Base-by-base conservation (phyloP, 2,329 filamentous ascomycete genomes). In the Ampelomyces quisqualis region DNA sequence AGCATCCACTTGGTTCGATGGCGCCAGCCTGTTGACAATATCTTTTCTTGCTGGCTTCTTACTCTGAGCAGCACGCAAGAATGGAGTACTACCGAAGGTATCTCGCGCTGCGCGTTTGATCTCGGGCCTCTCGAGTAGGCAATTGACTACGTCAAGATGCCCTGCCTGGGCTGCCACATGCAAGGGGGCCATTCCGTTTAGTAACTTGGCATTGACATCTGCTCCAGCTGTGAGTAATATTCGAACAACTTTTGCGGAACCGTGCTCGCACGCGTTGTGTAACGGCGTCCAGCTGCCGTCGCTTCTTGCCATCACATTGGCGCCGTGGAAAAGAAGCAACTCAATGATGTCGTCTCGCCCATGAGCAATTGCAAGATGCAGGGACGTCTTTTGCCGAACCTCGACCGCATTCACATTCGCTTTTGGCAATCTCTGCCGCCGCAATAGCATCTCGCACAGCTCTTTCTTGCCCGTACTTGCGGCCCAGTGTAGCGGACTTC, bases 401-500 rank as follows among this genome's bases (percentile, higher is more conserved):
- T 70, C 66, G 3, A 57, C 47, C 4, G 66, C 62, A 27, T 66
- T 62, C 9, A 68, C 58, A 32, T 66, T 58, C 5, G 64, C 57
- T 28, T 58, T 54, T 8, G 57, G 63, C 0, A 38, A 26, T 19
- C 42, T 53, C 1, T 53, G 36, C 31, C 64, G 50, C 23, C 55
- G 64, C 4, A 79, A 64, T 19, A 82, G 64, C 50, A 73, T 65
- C 39, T 73, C 70, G 13, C 73, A 75, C 8, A 81, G 65, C 21
- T 70, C 68, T 34, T 72, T 64, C 52, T 80, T 79, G 13, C 76
- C 76, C 30, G 78, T 79, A 17, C 75, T 77, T 23, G 77, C 79
- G 2, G 79, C 78, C 78, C 78, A 81, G 45, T 81, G 72, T 28
- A 82, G 58, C 2, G 79, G 75, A 20, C 76, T 78, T 9, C 79